Base-by-base conservation (phyloP, 2,329 filamentous ascomycete genomes). In the Xylariomycetidae sp. region DNA sequence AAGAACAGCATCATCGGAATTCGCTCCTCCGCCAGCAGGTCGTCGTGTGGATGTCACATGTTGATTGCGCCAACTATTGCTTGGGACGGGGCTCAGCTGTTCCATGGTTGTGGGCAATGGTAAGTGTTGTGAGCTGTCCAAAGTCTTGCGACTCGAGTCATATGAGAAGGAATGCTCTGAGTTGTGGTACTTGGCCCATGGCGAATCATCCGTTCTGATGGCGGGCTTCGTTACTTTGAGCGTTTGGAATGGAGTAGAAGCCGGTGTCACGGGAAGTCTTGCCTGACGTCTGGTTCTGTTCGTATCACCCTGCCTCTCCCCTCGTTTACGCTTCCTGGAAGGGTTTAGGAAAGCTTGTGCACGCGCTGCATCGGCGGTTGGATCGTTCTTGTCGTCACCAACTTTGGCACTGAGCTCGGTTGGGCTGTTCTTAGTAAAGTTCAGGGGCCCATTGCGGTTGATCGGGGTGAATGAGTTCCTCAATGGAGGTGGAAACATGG, bases 141-240 rank as follows among this genome's bases (percentile, higher is more conserved):
- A n/a, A n/a, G n/a, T n/a, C n/a, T n/a, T n/a, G n/a, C n/a, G n/a
- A n/a, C n/a, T n/a, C n/a, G n/a, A n/a, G n/a, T n/a, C n/a, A n/a
- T n/a, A n/a, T n/a, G n/a, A n/a, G n/a, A n/a, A n/a, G n/a, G n/a
- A n/a, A n/a, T n/a, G n/a, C n/a, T 10, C 13, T 17, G 8, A 4
- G 24, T 31, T 22, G 24, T 25, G 5, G 22, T 19, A n/a, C 22
- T 30, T 14, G n/a, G 16, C 18, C 6, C 5, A 19, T 19, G 16
- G 3, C 10, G 9, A 12, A 10, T 7, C 22, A 13, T 25, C 29
- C 6, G 8, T 10, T 10, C 26, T 33, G 13, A 10, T 19, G n/a
- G 28, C 25, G 25, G 40, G 42, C 24, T 48, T 49, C 3, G 39
- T 51, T 12, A 41, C 41, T 25, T 40, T 49, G 7, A 50, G 38